Evolutionary conservation across 1,139 yeast species (phyloP).

Genomic region (Magnusiomyces suaveolens): DNA sequence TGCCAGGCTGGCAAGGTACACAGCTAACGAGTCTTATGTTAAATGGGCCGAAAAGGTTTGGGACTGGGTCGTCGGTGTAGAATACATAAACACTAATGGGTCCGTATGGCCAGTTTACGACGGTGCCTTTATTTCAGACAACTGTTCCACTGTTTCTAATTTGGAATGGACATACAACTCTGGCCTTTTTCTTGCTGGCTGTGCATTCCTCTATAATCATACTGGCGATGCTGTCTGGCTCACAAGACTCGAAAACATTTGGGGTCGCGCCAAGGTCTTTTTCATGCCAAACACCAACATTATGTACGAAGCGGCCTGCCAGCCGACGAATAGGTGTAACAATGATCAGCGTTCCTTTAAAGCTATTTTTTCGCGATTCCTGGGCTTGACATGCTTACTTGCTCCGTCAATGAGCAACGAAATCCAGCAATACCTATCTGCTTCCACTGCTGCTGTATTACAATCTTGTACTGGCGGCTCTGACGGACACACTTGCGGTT

Average conservation of each 20-base stretch:
- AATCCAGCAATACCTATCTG: constrained; percentile 44
- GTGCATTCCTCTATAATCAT: constrained; percentile 70
- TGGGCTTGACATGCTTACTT: constrained; percentile 65
- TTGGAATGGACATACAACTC: constrained; percentile 85
- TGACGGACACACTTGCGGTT: constrained; percentile 87
- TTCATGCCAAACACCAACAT: constrained; percentile 51
- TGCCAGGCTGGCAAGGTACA: constrained; percentile 77
- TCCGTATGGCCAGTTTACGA: constrained; percentile 47
- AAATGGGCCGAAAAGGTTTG: constrained; percentile 78
- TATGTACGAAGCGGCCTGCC: constrained; percentile 80
- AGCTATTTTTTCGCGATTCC: constrained; percentile 66
- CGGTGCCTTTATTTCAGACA: constrained; percentile 56
- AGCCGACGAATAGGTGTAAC: constrained; percentile 53
- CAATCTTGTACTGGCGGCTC: constrained; percentile 74
- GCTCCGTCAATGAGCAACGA: constrained; percentile 52
- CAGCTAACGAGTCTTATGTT: constrained; percentile 57
- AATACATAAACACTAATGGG: constrained; percentile 41
- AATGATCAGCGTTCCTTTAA: constrained; percentile 87
- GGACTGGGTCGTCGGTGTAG: constrained; percentile 67
- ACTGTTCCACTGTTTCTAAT: constrained; percentile 52
- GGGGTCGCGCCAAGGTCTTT: constrained; percentile 42
- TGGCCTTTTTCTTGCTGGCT: constrained; percentile 70
- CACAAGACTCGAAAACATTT: constrained; percentile 36
- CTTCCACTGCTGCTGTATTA: constrained; percentile 75
- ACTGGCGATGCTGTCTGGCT: constrained; percentile 68